Conservation (phyloP, 148 eudicot genomes). For the Heliosperma pusillum region DNA sequence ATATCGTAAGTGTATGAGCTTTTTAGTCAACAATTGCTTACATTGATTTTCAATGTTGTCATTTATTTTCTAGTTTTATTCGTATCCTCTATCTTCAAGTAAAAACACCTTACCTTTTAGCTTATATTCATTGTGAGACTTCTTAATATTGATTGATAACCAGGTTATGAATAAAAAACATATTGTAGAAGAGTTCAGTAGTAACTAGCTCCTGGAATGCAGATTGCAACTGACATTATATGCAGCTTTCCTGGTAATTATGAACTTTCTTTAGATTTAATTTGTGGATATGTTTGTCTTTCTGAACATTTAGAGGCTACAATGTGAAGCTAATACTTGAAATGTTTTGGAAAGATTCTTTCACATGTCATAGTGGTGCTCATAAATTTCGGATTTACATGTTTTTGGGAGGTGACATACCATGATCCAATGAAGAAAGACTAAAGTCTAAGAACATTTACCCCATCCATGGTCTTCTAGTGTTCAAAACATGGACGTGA, state of each 20-base stretch:
- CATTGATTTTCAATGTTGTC: not conserved
- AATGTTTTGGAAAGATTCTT: not conserved
- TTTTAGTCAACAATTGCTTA: not conserved
- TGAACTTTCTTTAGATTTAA: not conserved
- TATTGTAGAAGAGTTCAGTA: constrained; percentile 76
- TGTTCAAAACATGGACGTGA: no score
- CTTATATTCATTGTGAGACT: not conserved
- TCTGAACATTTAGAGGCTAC: not conserved
- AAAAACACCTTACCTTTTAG: constrained; percentile 1
- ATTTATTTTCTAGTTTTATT: not conserved
- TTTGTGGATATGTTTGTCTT: not conserved
- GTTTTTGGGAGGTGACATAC: not conserved
- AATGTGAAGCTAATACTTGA: not conserved
- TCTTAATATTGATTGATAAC: constrained; percentile 4
- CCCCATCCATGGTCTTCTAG: no score
- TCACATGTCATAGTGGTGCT: not conserved
- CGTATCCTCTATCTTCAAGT: not conserved
- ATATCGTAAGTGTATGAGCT: constrained; percentile 61
- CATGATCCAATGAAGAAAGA: no score
- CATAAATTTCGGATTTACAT: not conserved
- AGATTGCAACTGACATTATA: no score
- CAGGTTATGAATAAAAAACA: constrained; percentile 97
- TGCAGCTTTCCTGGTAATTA: constrained; percentile 95
- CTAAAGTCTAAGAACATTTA: no score
- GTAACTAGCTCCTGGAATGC: constrained; percentile 82